These are phyloP conservation scores for Endothia cerciana DNA, from an alignment of 2,329 filamentous ascomycete genomes.

Conservation along the genomic window DNA sequence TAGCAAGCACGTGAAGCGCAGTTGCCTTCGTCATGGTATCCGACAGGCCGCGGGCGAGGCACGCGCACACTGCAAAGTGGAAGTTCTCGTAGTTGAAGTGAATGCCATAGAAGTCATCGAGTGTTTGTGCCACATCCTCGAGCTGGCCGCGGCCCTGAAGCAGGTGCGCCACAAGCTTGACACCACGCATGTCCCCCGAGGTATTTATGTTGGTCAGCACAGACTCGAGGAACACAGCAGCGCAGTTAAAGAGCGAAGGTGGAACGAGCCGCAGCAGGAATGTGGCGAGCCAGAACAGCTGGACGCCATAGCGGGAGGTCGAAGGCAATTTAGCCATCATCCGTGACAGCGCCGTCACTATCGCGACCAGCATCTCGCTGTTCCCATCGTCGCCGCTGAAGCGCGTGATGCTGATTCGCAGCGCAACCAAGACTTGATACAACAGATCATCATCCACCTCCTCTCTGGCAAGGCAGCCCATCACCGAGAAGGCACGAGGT, in stretches of 20 bases:
- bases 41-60: slow-evolving; percentile 65
- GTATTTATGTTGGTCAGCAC: slow-evolving; percentile 67
- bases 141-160: slow-evolving; percentile 64
- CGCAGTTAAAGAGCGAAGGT: slow-evolving; percentile 65
- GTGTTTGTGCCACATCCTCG: slow-evolving; percentile 62
- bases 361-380: slow-evolving; percentile 70
- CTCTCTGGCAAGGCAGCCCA: slow-evolving; percentile 72
- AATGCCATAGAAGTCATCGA: slow-evolving; percentile 69
- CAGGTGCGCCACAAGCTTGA: slow-evolving; percentile 62
- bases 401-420: slow-evolving; percentile 66
- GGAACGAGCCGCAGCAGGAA: slow-evolving; percentile 68
- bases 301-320: slow-evolving; percentile 68
- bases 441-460: slow-evolving; percentile 73
- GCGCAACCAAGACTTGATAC: slow-evolving; percentile 71
- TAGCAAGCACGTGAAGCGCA: slow-evolving; percentile 63
- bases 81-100: slow-evolving; percentile 68
- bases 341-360: slow-evolving; percentile 68
- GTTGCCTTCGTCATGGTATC: slow-evolving; percentile 63
- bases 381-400: slow-evolving; percentile 64
- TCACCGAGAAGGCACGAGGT: slow-evolving; percentile 69
- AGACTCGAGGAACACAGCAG: slow-evolving; percentile 66
- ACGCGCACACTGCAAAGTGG: slow-evolving; percentile 68
- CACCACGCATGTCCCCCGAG: slow-evolving; percentile 61
- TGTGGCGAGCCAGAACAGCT: slow-evolving; percentile 72
- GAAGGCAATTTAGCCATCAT: slow-evolving; percentile 72